Conservation (phyloP, 805 yeast genomes). For the Metschnikowia lochheadii region DNA sequence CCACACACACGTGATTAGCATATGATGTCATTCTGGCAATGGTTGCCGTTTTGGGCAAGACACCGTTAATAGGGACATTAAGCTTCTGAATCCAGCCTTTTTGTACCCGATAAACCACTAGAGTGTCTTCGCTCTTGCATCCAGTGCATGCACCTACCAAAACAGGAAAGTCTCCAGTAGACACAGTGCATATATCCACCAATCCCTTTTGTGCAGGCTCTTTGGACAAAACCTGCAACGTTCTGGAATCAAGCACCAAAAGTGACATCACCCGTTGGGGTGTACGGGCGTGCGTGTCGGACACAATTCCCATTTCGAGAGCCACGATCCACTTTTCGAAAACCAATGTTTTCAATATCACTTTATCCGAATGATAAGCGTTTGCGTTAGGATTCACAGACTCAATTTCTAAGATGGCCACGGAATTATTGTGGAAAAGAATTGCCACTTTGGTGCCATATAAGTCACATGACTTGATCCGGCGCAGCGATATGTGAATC, state of each 20-base stretch:
- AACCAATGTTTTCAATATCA: slow-evolving; percentile 5
- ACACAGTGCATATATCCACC: slow-evolving; percentile 9
- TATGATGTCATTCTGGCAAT: slow-evolving; percentile 6
- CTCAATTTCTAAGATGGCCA: slow-evolving; percentile 1
- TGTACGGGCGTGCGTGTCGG: slow-evolving; percentile 4
- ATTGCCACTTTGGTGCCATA: not conserved
- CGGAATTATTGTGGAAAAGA: slow-evolving; percentile 7
- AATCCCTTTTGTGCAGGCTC: not conserved
- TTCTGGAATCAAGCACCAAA: slow-evolving; percentile 5
- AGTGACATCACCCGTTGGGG: slow-evolving; percentile 1
- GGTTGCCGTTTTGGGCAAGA: slow-evolving; percentile 5
- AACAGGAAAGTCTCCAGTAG: not conserved
- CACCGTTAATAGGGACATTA: slow-evolving; percentile 2
- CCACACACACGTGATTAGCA: slow-evolving; percentile 5
- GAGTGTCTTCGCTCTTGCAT: not conserved
- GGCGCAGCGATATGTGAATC: not conserved
- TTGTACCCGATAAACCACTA: slow-evolving; percentile 4
- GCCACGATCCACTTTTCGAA: slow-evolving; percentile 4
- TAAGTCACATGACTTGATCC: not conserved
- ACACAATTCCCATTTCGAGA: slow-evolving; percentile 3
- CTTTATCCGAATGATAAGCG: slow-evolving; percentile 3
- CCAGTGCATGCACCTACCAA: slow-evolving; percentile 9
- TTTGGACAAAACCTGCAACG: slow-evolving; percentile 3
- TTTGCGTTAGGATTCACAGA: not conserved
- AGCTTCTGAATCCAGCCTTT: slow-evolving; percentile 1